Conservation (phyloP, 129 eudicot genomes). For the Erigeron canadensis region DNA sequence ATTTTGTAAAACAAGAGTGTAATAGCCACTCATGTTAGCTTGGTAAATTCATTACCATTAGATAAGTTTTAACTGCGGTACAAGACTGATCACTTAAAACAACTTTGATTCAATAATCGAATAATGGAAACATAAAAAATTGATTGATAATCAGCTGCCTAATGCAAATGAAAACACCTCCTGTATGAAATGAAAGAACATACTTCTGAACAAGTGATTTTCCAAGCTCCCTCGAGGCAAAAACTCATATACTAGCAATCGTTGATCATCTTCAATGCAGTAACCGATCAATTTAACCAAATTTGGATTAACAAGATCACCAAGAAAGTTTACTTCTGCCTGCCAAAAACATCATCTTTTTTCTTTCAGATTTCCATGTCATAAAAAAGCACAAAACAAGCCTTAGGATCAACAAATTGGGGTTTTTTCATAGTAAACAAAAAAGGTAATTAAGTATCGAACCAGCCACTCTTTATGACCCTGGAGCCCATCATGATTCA, state of each 20-base stretch:
- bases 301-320: conserved; percentile 87
- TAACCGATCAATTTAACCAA: conserved; percentile 95
- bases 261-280: conserved; percentile 95
- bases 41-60: not conserved
- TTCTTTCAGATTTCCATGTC: conserved; percentile 7
- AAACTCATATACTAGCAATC: conserved; percentile 86
- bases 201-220: conserved; percentile 93
- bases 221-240: conserved; percentile 98
- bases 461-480: conserved; percentile 99
- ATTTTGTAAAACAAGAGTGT: not conserved
- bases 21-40: no score
- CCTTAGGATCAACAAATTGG: not conserved
- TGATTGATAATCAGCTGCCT: not conserved
- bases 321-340: conserved; percentile 92
- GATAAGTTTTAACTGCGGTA: not conserved
- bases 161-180: not conserved
- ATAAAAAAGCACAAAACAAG: conserved; percentile 2
- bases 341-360: conserved; percentile 26
- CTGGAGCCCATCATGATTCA: conserved; percentile 96
- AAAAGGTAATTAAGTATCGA: conserved; percentile 26
- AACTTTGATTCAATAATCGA: not conserved
- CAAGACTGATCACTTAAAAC: not conserved
- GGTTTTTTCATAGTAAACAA: not conserved
- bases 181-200: conserved; percentile 3
- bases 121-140: not conserved